Evolutionary conservation across 441 rosid species (phyloP), one percentile per base, ranked within the genome.

Genomic region (Kokia cookei): DNA sequence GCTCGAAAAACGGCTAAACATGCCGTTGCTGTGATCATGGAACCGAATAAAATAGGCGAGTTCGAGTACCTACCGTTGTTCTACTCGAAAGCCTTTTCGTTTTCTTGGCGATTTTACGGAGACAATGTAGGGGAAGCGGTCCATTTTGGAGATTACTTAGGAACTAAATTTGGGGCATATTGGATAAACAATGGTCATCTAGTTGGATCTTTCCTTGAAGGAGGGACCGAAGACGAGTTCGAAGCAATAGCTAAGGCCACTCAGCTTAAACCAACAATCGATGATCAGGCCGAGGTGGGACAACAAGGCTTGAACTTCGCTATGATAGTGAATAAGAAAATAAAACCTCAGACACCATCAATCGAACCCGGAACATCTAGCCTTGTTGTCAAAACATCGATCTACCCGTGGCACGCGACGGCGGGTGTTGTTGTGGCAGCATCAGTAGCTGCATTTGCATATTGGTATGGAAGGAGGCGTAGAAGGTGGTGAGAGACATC

Each of bases 61-160:
- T 95, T 90, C 11, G 90, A 89, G 78, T 91, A 90, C 86, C 80
- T 93, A 19, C 99, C 99, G 4, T 95, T 91, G 85, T 93, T 93
- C 88, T 93, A 95, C 86, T 95, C 99, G 67, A 85, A 97, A 78
- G 85, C 90, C 71, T 95, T 95, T 57, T 65, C 93, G 45, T 78
- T 90, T 69, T 93, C 96, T 1, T 95, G 99, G 97, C 99, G 93
- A 77, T 95, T 90, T 70, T 95, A 93, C 14, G 98, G 99, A 58
- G 98, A 95, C 82, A 88, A 81, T 54, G 81, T 40, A 8, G 98
- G 98, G 32, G 97, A 93, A 84, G 91, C 79, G 15, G 86, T 93
- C 71, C 95, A 95, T 84, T 95, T 87, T 51, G 99, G 99, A n/a
- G 94, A 95, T 76, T 90, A 81, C 81, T 75, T 86, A 0, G 96